These are phyloP conservation scores for Cladorrhinum sp. DNA, from an alignment of 2,329 filamentous ascomycete genomes.

Conservation along the genomic window DNA sequence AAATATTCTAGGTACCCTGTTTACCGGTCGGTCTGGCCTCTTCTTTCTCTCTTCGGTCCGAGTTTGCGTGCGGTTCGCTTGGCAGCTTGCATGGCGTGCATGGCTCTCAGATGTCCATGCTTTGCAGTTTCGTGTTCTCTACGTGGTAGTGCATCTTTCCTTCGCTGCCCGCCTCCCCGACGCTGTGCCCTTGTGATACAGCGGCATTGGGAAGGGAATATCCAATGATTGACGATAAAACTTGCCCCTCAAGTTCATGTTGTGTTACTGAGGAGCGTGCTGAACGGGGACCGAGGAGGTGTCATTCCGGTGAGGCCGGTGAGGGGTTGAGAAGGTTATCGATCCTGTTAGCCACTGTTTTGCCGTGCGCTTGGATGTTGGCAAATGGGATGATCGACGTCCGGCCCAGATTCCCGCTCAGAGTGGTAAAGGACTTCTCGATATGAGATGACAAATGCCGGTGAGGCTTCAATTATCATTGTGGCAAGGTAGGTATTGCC, in stretches of 20 bases:
- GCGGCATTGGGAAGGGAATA: background rate
- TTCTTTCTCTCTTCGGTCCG: background rate
- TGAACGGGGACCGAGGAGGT: background rate
- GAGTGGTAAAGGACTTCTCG: background rate
- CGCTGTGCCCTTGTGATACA: background rate
- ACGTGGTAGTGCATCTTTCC: background rate
- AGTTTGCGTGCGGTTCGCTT: background rate
- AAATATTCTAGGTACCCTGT: background rate
- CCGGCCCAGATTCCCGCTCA: background rate
- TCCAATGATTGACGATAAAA: background rate
- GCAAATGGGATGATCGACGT: background rate
- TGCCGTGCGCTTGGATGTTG: background rate
- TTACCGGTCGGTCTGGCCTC: background rate
- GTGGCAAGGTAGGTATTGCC: background rate
- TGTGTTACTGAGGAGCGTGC: background rate
- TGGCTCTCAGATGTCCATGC: background rate
- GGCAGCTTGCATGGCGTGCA: background rate
- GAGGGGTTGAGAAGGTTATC: background rate
- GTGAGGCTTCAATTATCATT: background rate
- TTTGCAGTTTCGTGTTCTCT: background rate
- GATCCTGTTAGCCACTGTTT: background rate
- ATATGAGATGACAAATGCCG: background rate
- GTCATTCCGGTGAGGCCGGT: background rate
- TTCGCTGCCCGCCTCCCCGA: background rate
- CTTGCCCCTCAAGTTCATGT: background rate